Evolutionary conservation across 2,329 filamentous ascomycete genomes (phyloP).

Genomic region (Botrytis fabae): DNA sequence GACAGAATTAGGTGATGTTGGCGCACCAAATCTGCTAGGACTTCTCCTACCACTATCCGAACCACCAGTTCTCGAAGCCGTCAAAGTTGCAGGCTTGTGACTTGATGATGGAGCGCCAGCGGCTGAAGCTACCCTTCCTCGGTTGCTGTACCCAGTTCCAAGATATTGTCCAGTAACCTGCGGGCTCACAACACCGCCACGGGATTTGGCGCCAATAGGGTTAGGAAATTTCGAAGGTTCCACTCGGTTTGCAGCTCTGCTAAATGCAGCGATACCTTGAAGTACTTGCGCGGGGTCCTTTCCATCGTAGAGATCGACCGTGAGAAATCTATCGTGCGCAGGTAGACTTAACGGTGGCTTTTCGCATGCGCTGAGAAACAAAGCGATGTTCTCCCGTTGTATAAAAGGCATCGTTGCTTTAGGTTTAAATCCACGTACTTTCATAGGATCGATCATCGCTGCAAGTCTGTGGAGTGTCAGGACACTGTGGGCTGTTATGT

Average conservation of each 20-base stretch:
- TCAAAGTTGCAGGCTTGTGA: constrained; percentile 44
- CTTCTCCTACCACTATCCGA: constrained; percentile 58
- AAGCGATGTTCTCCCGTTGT: constrained; percentile 99
- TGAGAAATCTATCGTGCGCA: constrained; percentile 93
- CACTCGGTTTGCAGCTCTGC: constrained; percentile 74
- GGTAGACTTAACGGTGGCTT: constrained; percentile 80
- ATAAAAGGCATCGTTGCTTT: constrained; percentile 93
- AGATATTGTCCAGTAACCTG: constrained; percentile 58
- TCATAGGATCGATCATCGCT: constrained; percentile 74
- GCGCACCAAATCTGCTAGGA: constrained; percentile 58
- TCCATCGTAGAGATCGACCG: constrained; percentile 90
- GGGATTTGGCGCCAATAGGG: constrained; percentile 70
- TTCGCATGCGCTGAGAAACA: constrained; percentile 89
- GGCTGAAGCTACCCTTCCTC: constrained; percentile 53
- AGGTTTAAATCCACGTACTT: constrained; percentile 81
- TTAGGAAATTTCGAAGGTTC: constrained; percentile 74
- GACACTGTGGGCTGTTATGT: constrained; percentile 20
- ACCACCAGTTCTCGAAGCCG: constrained; percentile 39
- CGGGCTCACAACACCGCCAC: constrained; percentile 61
- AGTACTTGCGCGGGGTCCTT: constrained; percentile 96
- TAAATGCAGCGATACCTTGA: constrained; percentile 90
- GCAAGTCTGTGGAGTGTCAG: constrained; percentile 56
- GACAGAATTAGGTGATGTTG: constrained; percentile 56
- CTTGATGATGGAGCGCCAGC: constrained; percentile 59
- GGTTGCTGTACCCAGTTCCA: constrained; percentile 44